Base-by-base conservation (phyloP, 495 filamentous ascomycete genomes). In the Lasiosphaeris hirsuta region DNA sequence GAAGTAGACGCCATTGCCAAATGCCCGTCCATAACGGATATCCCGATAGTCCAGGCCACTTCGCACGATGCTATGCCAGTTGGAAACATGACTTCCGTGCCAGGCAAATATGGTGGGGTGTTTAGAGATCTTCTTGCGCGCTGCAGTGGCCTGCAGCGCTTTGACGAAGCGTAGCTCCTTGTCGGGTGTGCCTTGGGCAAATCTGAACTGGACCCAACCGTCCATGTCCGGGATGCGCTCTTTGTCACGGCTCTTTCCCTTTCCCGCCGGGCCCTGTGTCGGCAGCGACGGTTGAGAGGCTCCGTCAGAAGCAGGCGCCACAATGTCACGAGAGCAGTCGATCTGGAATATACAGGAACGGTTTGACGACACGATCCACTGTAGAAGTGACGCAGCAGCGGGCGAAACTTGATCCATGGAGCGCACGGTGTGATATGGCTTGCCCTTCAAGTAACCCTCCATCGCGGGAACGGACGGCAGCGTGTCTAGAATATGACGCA, bases 291-390 rank as follows among this genome's bases (percentile, higher is more conserved):
- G 23, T 5, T 2, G 23, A 30, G 23, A 30, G 5, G 23, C 23
- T 2, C 23, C 23, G 23, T 30, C 23, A 2, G 23, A 2, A 2
- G 23, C 23, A 5, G n/a, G 7, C 10, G 17, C 39, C n/a, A 18
- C 17, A 3, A 48, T 35, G 2, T 39, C 23, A 5, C 48, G 56
- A 8, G 46, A 42, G 15, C 57, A 45, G 47, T 70, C 68, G 10
- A 70, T 56, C 60, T 91, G 85, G 45, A 90, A 77, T 53, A 97
- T 96, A 60, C 85, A 93, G 2, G 92, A 94, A 38, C 90, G 78
- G 64, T 96, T 96, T 0, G 91, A 96, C 1, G 90, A 89, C 51
- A 97, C 85, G 58, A 97, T 89, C 93, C 93, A 96, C 56, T 88
- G 81, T 14, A 96, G 75, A 6, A 95, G 65, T 30, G 84, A 82